Base-by-base conservation (phyloP, 2,329 filamentous ascomycete species). In the Furcasterigmium furcatum region DNA sequence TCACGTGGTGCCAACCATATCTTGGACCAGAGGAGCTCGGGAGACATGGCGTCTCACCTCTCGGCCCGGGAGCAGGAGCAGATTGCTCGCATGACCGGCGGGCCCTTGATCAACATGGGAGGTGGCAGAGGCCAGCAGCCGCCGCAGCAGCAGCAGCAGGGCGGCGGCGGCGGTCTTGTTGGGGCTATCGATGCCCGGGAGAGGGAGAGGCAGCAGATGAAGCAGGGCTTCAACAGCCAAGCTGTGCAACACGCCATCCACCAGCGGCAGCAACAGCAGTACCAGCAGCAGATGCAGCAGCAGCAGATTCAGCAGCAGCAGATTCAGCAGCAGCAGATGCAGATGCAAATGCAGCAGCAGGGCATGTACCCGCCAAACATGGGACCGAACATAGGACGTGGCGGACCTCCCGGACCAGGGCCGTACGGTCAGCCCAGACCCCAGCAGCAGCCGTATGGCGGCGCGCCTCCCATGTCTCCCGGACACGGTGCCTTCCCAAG, bases 21-120 rank as follows among this genome's bases (percentile, higher is more conserved):
- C 46, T 64, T 85, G 24, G 67, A 70, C 41, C 74, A 81, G 52
- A 66, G 77, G 27, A 60, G 55, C 40, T 57, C 54, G 5, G 64
- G 65, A 4, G 65, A 69, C 21, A 43, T 58, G 38, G 72, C 58
- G 20, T 74, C 78, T 0, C 79, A 85, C 46, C 73, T 96, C n/a
- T 91, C 88, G 18, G 91, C 91, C 16, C 82, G 87, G 14, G 91
- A 96, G 64, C 91, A 95, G 62, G 89, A 95, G 65, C 86, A 95
- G 54, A 79, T 95, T n/a, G 88, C 91, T 9, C 82, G 87, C 30
- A 75, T 89, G 55, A 95, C 90, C 1, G 87, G 88, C 1, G 84
- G 82, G 0, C 87, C 91, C 0, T 71, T 95, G 41, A 79, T 95
- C 55, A 82, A 79, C 47, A 71, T 95, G 60, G 78, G 46, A 7